Base-by-base conservation (phyloP, 169 alveolate species). In the Condylostoma magnum region DNA sequence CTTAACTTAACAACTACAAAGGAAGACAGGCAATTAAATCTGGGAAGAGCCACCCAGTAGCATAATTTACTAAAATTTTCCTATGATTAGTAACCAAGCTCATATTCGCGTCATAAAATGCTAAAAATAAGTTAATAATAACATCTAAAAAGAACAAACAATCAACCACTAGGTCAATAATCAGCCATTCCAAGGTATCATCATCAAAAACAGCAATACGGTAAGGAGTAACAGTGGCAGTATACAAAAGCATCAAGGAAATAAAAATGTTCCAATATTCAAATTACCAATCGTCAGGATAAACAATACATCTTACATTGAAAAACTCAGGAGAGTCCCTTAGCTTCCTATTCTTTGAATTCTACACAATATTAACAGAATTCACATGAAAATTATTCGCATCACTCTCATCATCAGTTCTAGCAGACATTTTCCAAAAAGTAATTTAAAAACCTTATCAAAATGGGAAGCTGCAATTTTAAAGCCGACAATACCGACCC, bases 1-100 rank as follows among this genome's bases (percentile, higher is more conserved):
- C 31, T 33, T 70, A 56, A 44, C 80, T 46, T 6, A 80, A 44
- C 18, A 80, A 25, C 41, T 38, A 67, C 48, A 79, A 56, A 3
- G 94, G 94, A 5, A 87, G 25, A 36, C 83, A 72, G 22, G 86
- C 68, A 27, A 84, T 47, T 4, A 78, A 51, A 76, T 89, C 95
- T 25, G 83, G 53, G 8, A 80, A 18, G 51, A 89, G 76, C 95
- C 92, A 89, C 4, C 80, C 66, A 43, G 38, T 60, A 31, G 82
- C 27, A 76, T 89, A 89, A 22, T 52, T 77, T 4, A 31, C 20
- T 4, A 74, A 68, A 34, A 80, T 84, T 46, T 51, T 68, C 41
- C 38, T 71, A 28, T 78, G 44, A 20, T 48, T 30, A 36, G 41
- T 60, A 15, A 58, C 70, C 25, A 55, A 34, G 36, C 77, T 82